These are phyloP conservation scores for Crassisporium funariophilum DNA, from an alignment of 768 basidiomycete genomes.

Conservation along the genomic window DNA sequence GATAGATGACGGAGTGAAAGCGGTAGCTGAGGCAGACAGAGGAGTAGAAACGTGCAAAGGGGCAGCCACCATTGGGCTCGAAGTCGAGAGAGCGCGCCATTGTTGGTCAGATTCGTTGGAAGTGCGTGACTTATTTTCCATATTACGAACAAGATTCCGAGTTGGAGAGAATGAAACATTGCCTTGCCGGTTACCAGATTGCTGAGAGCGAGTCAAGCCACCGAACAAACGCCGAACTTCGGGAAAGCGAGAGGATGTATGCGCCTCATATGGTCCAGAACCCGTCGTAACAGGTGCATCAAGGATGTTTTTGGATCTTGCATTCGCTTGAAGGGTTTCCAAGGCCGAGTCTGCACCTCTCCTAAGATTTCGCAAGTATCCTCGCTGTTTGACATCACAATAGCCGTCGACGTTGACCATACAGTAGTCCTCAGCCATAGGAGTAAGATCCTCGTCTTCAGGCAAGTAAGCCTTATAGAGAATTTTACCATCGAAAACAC, in stretches of 20 bases:
- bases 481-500: neutral
- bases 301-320: neutral
- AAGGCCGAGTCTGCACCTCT: neutral
- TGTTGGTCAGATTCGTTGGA: neutral
- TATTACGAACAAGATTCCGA: neutral
- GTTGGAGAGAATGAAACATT: neutral
- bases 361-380: neutral
- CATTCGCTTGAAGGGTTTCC: neutral
- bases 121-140: neutral
- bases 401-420: neutral
- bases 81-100: too few species aligned
- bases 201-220: neutral
- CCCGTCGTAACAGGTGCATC: neutral
- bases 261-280: neutral
- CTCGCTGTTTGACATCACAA: neutral
- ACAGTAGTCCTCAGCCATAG: neutral
- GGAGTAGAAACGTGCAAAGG: too few species aligned
- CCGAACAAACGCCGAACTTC: constrained; percentile 2
- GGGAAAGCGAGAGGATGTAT: constrained; percentile 2
- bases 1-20: neutral
- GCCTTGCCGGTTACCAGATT: too few species aligned
- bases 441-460: neutral
- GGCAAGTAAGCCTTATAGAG: neutral
- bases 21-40: neutral
- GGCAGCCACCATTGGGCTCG: too few species aligned